Conservation (phyloP, 495 filamentous ascomycete genomes). For the Bathelium albidoporum region DNA sequence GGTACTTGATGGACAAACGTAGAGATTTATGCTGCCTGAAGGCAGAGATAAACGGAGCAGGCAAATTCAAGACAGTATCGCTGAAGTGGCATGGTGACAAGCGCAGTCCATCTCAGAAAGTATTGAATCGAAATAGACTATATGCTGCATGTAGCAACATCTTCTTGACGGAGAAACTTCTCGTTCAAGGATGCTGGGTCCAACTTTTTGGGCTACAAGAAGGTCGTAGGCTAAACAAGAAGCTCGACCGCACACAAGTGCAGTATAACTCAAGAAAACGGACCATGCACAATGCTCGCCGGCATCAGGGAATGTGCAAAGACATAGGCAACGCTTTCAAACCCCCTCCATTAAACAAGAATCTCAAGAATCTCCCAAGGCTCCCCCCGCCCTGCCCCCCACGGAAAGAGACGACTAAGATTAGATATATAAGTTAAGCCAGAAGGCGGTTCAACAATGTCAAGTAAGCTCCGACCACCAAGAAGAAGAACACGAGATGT, state of each 20-base stretch:
- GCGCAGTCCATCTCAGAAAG: too few species aligned
- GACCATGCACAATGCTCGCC: neutral
- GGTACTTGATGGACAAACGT: neutral
- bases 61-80: too few species aligned
- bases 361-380: neutral
- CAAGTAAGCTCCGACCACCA: neutral
- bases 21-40: neutral
- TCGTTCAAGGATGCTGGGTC: too few species aligned
- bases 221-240: neutral
- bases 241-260: neutral
- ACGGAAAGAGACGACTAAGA: neutral
- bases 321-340: neutral
- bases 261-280: neutral
- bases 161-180: too few species aligned
- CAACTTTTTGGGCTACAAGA: neutral
- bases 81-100: too few species aligned
- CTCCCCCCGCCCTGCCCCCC: neutral
- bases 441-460: neutral
- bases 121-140: too few species aligned
- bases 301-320: neutral
- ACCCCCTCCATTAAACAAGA: neutral
- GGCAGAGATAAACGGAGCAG: too few species aligned
- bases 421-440: neutral
- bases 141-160: too few species aligned
- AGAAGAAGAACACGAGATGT: neutral